Conservation (phyloP, 1,139 yeast species). For the Geotrichum citri-aurantii region DNA sequence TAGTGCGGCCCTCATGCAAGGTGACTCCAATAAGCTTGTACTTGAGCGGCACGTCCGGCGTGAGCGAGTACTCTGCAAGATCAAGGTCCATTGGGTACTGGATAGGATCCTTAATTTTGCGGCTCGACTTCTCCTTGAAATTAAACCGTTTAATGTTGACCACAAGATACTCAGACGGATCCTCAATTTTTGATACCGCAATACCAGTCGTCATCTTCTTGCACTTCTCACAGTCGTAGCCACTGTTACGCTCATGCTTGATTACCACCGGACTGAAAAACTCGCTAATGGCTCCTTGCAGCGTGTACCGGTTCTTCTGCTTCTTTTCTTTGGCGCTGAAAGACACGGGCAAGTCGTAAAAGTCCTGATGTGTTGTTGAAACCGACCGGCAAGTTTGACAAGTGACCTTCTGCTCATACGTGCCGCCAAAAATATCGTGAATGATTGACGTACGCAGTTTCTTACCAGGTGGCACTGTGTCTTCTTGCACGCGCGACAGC, state of each 20-base stretch:
- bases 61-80: slow-evolving; percentile 53
- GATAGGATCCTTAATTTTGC: slow-evolving; percentile 83
- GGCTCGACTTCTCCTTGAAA: slow-evolving; percentile 50
- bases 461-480: slow-evolving; percentile 79
- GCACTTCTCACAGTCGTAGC: slow-evolving; percentile 83
- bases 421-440: slow-evolving; percentile 92
- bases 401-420: slow-evolving; percentile 74
- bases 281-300: slow-evolving; percentile 68
- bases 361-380: slow-evolving; percentile 88
- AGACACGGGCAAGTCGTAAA: slow-evolving; percentile 75
- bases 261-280: slow-evolving; percentile 77
- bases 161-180: slow-evolving; percentile 82
- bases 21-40: slow-evolving; percentile 81
- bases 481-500: slow-evolving; percentile 83
- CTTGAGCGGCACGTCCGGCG: slow-evolving; percentile 43
- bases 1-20: slow-evolving; percentile 90
- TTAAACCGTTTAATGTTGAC: slow-evolving; percentile 79
- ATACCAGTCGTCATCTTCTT: slow-evolving; percentile 68
- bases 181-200: slow-evolving; percentile 66
- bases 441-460: slow-evolving; percentile 76
- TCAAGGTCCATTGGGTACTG: slow-evolving; percentile 74
- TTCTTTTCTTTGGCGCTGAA: slow-evolving; percentile 40
- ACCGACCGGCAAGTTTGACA: slow-evolving; percentile 75
- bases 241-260: slow-evolving; percentile 54
- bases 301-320: slow-evolving; percentile 49